phyloP scores from a whole-genome alignment of 208 protist species.

The Trichomonas vaginalis region DNA sequence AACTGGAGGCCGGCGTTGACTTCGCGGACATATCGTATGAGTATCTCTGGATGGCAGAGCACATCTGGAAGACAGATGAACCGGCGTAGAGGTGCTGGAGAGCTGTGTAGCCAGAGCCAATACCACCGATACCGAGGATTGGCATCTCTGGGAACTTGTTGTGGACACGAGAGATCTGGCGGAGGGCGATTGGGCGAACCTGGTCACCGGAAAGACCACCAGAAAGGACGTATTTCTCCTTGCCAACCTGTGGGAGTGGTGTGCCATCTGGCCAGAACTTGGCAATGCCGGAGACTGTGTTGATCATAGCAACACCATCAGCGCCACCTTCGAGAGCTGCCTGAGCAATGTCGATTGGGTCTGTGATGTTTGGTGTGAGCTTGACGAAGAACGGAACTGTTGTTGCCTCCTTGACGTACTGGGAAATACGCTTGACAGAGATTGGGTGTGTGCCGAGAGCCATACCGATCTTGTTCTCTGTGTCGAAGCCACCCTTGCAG shows the following conservation, averaged over 20 bases:
- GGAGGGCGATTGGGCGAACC: slow-evolving; percentile 54
- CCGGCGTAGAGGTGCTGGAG: slow-evolving; percentile 61
- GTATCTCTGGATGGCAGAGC: slow-evolving; percentile 30
- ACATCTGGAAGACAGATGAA: slow-evolving; percentile 51
- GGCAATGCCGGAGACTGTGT: slow-evolving; percentile 61
- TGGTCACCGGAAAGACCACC: slow-evolving; percentile 63
- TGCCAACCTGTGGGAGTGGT: slow-evolving; percentile 56
- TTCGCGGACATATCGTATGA: slow-evolving; percentile 33
- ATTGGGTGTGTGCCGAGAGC: slow-evolving; percentile 49
- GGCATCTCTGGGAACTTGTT: slow-evolving; percentile 45
- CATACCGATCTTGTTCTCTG: slow-evolving; percentile 57
- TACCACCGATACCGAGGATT: slow-evolving; percentile 60
- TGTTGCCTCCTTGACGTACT: slow-evolving; percentile 50
- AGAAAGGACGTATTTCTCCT: slow-evolving; percentile 53
- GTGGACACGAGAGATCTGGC: slow-evolving; percentile 43
- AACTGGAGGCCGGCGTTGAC: slow-evolving; percentile 27
- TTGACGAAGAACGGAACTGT: slow-evolving; percentile 66
- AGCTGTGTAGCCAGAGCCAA: slow-evolving; percentile 47
- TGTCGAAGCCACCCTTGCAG: neutral
- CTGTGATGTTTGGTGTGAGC: slow-evolving; percentile 65
- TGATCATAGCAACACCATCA: slow-evolving; percentile 61
- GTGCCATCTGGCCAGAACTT: slow-evolving; percentile 38
- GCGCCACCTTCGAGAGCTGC: slow-evolving; percentile 59
- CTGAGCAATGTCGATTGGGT: slow-evolving; percentile 52
- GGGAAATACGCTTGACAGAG: slow-evolving; percentile 53